A percentile compares a stretch with the other conserved stretches of the same genome.
Conservation (phyloP, 768 basidiomycete species). For the Hirschioporus abietinus region DNA sequence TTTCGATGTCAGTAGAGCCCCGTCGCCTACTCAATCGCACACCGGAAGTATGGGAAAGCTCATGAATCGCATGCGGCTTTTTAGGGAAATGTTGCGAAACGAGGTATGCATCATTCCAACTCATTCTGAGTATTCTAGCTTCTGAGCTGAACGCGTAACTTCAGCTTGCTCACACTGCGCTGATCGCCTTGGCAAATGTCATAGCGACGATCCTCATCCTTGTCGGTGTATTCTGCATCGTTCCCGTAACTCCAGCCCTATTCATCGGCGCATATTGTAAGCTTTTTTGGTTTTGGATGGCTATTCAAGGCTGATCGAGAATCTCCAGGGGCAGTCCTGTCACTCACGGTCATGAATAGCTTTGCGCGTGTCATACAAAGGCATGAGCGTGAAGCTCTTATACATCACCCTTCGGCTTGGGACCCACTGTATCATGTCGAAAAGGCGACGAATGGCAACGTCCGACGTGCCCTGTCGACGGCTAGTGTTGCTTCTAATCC, state of each 20-base stretch:
- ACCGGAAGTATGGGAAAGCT: constrained; percentile 41
- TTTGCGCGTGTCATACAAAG: constrained; percentile 53
- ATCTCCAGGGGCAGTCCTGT: constrained; percentile 47
- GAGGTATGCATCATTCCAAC: constrained; percentile 39
- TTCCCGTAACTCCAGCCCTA: constrained; percentile 38
- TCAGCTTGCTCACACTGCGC: constrained; percentile 50
- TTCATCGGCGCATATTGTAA: constrained; percentile 56
- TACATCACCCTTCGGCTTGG: constrained; percentile 44
- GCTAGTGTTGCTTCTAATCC: neutral
- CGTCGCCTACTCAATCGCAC: constrained; percentile 25
- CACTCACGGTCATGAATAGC: constrained; percentile 52
- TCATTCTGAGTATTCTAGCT: neutral
- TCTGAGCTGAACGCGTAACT: neutral
- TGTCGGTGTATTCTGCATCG: constrained; percentile 43
- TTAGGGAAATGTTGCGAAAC: constrained; percentile 53
- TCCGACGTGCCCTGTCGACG: neutral
- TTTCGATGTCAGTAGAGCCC: constrained; percentile 6
- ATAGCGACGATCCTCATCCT: constrained; percentile 44
- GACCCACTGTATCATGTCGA: constrained; percentile 30
- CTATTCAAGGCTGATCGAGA: constrained; percentile 6
- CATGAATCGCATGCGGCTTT: constrained; percentile 47
- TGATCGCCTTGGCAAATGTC: constrained; percentile 44
- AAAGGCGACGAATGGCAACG: neutral
- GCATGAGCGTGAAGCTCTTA: constrained; percentile 52
- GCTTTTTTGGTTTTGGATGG: constrained; percentile 14